Conservation (phyloP, 1,284 basidiomycete species). For the Ganoderma meredithae region DNA sequence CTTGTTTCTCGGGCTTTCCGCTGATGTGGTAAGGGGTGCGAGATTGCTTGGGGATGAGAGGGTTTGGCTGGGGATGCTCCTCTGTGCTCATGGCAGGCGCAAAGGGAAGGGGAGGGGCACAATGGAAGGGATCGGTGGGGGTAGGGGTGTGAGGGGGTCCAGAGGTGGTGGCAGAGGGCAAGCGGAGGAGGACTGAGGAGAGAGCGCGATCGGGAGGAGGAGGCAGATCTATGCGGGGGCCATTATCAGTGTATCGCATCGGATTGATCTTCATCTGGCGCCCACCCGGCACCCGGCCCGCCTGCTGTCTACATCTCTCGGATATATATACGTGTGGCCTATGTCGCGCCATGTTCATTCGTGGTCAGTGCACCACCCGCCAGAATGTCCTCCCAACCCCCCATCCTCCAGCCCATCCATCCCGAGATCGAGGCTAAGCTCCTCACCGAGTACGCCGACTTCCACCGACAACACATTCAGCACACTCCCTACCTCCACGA, state of each 20-base stretch:
- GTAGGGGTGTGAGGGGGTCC: neutral
- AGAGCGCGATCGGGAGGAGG: slow-evolving; percentile 4
- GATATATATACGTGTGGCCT: neutral
- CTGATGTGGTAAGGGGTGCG: slow-evolving; percentile 55
- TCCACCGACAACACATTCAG: slow-evolving; percentile 60
- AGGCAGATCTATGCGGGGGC: neutral
- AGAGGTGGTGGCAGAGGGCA: neutral
- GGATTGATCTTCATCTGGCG: slow-evolving; percentile 28
- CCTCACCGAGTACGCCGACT: slow-evolving; percentile 68
- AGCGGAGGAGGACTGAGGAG: neutral
- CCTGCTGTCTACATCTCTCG: neutral
- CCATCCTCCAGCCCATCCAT: slow-evolving; percentile 58
- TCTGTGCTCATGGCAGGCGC: slow-evolving; percentile 29
- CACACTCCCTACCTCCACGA: slow-evolving; percentile 58
- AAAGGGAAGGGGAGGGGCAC: neutral
- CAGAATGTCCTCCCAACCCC: slow-evolving; percentile 37
- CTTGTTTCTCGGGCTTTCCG: slow-evolving; percentile 57
- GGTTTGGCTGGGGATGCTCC: slow-evolving; percentile 28
- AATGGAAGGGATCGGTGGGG: neutral
- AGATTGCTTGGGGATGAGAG: slow-evolving; percentile 33
- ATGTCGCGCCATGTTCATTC: neutral
- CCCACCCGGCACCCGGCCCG: neutral
- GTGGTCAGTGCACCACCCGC: neutral
- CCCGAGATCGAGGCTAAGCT: slow-evolving; percentile 61
- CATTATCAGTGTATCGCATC: slow-evolving; percentile 21